Evolutionary conservation across 495 filamentous ascomycete genomes (phyloP), one percentile per base, ranked within the genome.

Genomic region (Baudoinia panamericana): DNA sequence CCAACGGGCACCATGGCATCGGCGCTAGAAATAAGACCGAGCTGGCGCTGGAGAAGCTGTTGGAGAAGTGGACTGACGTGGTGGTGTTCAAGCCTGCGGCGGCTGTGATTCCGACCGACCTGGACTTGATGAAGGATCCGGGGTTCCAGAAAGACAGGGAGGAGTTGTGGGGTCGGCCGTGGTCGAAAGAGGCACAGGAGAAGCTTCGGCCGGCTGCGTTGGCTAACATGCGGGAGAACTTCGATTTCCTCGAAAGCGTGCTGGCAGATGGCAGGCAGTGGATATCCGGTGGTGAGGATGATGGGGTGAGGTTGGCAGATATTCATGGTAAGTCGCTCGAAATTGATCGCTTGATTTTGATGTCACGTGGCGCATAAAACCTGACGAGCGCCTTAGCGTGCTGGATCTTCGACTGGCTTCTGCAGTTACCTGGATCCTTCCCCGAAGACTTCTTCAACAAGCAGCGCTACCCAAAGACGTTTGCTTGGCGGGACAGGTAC

Each of bases 351-450:
- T n/a, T n/a, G n/a, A n/a, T n/a, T n/a, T n/a, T n/a, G n/a, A n/a
- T n/a, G n/a, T n/a, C n/a, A n/a, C n/a, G n/a, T n/a, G n/a, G n/a
- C n/a, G n/a, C n/a, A n/a, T n/a, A n/a, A n/a, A n/a, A n/a, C n/a
- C 31, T 42, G 15, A 9, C 30, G 30, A 33, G 30, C 8, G 30
- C 3, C 30, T n/a, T n/a, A n/a, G n/a, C 15, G 32, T 43, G 38
- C 9, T 81, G 74, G 76, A 52, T 62, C 0, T 62, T 78, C 36
- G 65, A 72, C 48, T 82, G 79, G 77, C 44, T 80, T 1, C 49
- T 56, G 7, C 58, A 42, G 2, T 38, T 63, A 0, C 34, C 34
- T 19, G 68, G 70, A 5, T 45, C 77, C 17, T 60, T 62, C 27
- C 45, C 52, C 13, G 55, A 59, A 4, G 30, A 59, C 10, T 58